Evolutionary conservation across 805 yeast species (phyloP), one percentile per base, ranked within the genome.

Genomic region (Candida qinlingensis): DNA sequence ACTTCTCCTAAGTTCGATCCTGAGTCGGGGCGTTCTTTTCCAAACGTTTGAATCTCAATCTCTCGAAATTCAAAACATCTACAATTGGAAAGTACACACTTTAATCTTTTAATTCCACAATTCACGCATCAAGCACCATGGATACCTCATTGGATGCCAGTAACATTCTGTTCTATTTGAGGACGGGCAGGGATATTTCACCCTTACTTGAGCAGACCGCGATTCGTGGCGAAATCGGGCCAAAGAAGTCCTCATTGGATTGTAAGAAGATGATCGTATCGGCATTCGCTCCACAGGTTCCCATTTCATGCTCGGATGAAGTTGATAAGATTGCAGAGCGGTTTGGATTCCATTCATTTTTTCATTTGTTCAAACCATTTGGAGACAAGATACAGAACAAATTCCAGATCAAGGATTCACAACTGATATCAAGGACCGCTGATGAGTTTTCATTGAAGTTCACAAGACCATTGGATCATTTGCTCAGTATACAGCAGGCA

Each of bases 381-480:
- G 87, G 86, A 6, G 80, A 77, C 54, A 69, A 65, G 50, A 74
- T 79, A 33, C 66, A 68, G 42, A 77, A 77, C 48, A 59, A 71
- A 29, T 75, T 75, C 55, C 75, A 72, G 45, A 72, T 79, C 46
- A 73, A 76, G 30, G 81, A 76, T 57, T 71, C 75, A 29, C 83
- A 76, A 58, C 66, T 77, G 40, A 68, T 74, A 37, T 74, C 81
- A 19, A 67, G 71, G 46, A 68, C 66, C 5, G 72, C 75, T 48
- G 78, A 77, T 7, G 76, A 77, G 54, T 80, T 80, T 55, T 79
- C 81, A 25, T 67, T 85, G 33, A 68, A 86, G 42, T 84, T 84
- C 52, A 60, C 69, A 1, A 62, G 67, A 26, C 73, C 76, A 6
- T 50, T 72, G 37, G 58, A 55, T 3, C 73, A 71, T 46, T 40